Conservation (phyloP, 2,329 filamentous ascomycete species). For the Chalaropsis ovoidea region DNA sequence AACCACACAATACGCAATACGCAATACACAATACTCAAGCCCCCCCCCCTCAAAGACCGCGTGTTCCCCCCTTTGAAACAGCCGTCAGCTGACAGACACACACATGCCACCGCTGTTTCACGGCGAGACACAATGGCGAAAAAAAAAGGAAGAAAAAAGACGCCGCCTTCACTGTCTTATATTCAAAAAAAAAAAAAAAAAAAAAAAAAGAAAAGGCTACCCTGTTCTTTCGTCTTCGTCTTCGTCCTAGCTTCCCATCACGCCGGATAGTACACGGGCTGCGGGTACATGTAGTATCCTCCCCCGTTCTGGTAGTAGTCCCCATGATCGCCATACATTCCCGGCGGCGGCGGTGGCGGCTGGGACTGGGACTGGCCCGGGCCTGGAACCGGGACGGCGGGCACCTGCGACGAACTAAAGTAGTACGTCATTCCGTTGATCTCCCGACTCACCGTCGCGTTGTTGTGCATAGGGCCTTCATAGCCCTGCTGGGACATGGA, state of each 20-base stretch:
- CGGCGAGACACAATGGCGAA: not conserved
- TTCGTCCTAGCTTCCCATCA: not conserved
- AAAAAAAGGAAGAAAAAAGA: not conserved
- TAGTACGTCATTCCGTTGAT: conserved; percentile 96
- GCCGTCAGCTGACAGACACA: too few species aligned
- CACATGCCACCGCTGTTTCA: not conserved
- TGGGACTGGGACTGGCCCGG: not conserved
- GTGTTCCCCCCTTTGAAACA: too few species aligned
- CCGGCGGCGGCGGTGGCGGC: not conserved
- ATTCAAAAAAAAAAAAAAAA: conserved; percentile 20
- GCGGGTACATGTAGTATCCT: conserved; percentile 12
- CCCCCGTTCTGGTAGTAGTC: conserved; percentile 11
- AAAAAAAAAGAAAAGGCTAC: conserved; percentile 6
- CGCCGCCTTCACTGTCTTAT: not conserved
- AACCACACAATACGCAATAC: too few species aligned
- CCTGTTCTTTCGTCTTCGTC: not conserved
- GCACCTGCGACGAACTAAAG: conserved; percentile 37
- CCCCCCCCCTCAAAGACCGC: too few species aligned
- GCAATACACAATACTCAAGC: too few species aligned
- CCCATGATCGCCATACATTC: conserved; percentile 6
- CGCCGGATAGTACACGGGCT: conserved; percentile 8
- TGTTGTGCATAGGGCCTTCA: not conserved
- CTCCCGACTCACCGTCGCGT: conserved; percentile 59
- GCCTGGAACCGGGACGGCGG: not conserved
- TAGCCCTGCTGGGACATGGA: not conserved